Evolutionary conservation across 306 rosid genomes (phyloP).

Genomic region (Hippophae tibetana): DNA sequence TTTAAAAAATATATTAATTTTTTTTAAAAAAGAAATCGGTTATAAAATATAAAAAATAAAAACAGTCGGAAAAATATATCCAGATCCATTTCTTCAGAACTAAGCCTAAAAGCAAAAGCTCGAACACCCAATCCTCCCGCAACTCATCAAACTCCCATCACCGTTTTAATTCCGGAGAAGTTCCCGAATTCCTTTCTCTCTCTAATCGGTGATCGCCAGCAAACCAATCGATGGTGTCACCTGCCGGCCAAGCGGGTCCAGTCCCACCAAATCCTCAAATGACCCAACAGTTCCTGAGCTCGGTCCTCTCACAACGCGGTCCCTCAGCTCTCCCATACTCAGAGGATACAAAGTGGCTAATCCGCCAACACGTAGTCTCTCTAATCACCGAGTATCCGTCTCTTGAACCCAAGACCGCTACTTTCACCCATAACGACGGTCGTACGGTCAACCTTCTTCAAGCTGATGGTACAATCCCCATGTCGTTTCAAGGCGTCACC

Average conservation of each 20-base stretch:
- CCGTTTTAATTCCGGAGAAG: too few relatives aligned
- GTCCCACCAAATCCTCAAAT: conserved; percentile 35
- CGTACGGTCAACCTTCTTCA: conserved; percentile 87
- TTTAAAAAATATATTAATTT: too few relatives aligned
- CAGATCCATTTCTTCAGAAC: too few relatives aligned
- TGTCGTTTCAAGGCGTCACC: conserved; percentile 56
- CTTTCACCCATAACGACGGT: conserved; percentile 90
- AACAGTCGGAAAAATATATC: too few relatives aligned
- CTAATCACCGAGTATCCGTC: conserved; percentile 55
- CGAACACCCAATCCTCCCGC: too few relatives aligned
- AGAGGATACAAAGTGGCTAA: conserved; percentile 77
- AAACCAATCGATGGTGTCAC: conserved; percentile 30
- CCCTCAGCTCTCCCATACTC: conserved; percentile 82
- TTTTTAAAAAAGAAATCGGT: too few relatives aligned
- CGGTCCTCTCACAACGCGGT: conserved; percentile 91
- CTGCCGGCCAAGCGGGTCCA: conserved; percentile 26
- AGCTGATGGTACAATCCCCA: conserved; percentile 82
- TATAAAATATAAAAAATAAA: too few relatives aligned
- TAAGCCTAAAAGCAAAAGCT: too few relatives aligned
- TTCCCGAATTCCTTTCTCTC: too few relatives aligned
- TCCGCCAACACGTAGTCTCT: conserved; percentile 74
- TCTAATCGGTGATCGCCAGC: too few relatives aligned
- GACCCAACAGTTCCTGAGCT: conserved; percentile 65
- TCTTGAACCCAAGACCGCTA: conserved; percentile 73
- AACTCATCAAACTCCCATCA: too few relatives aligned